Evolutionary conservation across 371 early-diverging fungal genomes (phyloP), one percentile per base, ranked within the genome.

Genomic region (Sporodiniella umbellata): DNA sequence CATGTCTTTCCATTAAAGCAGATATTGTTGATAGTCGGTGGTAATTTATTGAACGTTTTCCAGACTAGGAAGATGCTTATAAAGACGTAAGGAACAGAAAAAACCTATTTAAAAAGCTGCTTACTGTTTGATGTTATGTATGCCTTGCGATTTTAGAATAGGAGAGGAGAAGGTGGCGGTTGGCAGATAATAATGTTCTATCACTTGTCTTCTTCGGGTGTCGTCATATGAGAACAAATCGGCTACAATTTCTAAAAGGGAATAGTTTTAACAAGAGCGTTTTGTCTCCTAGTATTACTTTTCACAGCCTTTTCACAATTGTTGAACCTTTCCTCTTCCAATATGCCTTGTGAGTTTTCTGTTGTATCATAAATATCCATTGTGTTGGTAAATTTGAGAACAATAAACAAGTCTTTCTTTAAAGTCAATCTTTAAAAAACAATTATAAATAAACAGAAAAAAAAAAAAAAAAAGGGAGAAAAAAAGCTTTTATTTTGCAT

Each of bases 51-150:
- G 40, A 78, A 53, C 7, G 75, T 66, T 1, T 70, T 72, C 80
- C 80, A 77, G 1, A 81, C 77, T 2, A 74, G 51, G 24, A 72
- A 67, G 2, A 78, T 69, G 38, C 73, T 76, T 22, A 18, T n/a
- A 39, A 21, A 21, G 2, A 18, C 31, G 12, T 24, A n/a, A 37
- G 10, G 5, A 8, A 17, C 24, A 2, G 25, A 31, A 8, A 19
- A 7, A 12, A 14, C 22, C 10, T 40, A 22, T 22, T 26, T 28
- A 30, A 14, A 43, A 12, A 17, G 12, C 19, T 15, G 37, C 48
- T 45, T 55, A 67, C 67, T 56, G 56, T 44, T 78, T 73, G 19
- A 83, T 83, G 43, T 78, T 83, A 23, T 70, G 68, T 14, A 69
- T 60, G 2, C 81, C 81, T 28, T 63, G 45, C 15, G 78, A 70